Percentiles rank a stretch among this genome's conserved stretches.
Evolutionary conservation across 805 yeast genomes (phyloP).

Genomic region (Candida morakotiae): DNA sequence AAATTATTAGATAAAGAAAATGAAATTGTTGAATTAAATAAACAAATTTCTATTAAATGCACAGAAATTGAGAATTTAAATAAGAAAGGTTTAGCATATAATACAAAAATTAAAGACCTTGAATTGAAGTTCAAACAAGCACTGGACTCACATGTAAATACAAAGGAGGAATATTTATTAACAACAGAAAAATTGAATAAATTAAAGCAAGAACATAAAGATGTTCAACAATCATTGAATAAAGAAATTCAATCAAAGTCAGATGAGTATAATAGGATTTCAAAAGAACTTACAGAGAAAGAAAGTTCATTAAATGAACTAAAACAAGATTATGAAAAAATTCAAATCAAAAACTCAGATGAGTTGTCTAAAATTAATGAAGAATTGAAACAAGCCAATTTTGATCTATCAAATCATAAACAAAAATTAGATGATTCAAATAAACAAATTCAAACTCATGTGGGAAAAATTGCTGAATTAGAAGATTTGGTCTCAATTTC

Average conservation of each 20-base stretch:
- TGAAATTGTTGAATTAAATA: too few species aligned
- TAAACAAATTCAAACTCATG: not conserved
- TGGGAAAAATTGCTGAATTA: not conserved
- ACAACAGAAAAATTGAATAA: not conserved
- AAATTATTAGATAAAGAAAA: not conserved
- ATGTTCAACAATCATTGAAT: not conserved
- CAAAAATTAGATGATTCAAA: conserved; percentile 1
- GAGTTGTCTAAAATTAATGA: not conserved
- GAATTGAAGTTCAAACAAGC: conserved; percentile 4
- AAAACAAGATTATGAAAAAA: conserved; percentile 2
- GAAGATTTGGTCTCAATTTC: conserved; percentile 2
- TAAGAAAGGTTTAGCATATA: too few species aligned
- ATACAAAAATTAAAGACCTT: not conserved
- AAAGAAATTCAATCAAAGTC: not conserved
- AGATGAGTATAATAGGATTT: conserved; percentile 1
- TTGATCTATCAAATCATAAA: not conserved
- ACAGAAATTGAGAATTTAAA: too few species aligned
- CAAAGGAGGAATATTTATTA: not conserved
- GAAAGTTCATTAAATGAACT: not conserved
- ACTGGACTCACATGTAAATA: not conserved
- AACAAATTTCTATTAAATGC: too few species aligned
- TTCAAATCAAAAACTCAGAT: not conserved
- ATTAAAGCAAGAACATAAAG: not conserved
- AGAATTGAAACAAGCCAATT: not conserved
- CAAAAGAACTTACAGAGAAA: conserved; percentile 1